A percentile compares a stretch with the other conserved stretches of the same genome.
These are phyloP conservation scores for Lagenidium giganteum DNA, from an alignment of 352 stramenopile species.

Conservation along the genomic window DNA sequence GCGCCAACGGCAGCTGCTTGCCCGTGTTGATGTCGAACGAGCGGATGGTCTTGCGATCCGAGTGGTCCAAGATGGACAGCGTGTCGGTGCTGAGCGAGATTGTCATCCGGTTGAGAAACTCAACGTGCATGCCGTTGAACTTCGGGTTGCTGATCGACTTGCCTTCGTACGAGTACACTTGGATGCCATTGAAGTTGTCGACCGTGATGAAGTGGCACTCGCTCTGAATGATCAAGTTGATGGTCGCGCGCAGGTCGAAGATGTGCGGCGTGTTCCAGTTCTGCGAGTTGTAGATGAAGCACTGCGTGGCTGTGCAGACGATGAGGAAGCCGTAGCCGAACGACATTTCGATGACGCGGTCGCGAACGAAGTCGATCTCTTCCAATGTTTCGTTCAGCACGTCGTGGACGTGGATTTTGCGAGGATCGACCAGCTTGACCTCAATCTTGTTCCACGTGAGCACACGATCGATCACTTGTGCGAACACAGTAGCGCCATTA, in stretches of 20 bases:
- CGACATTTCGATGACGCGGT: slow-evolving; percentile 91
- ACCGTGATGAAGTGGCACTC: slow-evolving; percentile 88
- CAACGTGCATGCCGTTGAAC: slow-evolving; percentile 82
- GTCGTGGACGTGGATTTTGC: slow-evolving; percentile 89
- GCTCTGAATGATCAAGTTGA: slow-evolving; percentile 86
- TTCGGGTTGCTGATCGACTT: slow-evolving; percentile 82
- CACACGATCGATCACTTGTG: slow-evolving; percentile 81
- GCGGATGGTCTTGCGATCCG: slow-evolving; percentile 85
- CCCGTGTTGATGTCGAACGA: slow-evolving; percentile 88
- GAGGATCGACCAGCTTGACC: slow-evolving; percentile 71
- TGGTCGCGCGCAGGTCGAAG: slow-evolving; percentile 84
- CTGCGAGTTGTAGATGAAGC: slow-evolving; percentile 89
- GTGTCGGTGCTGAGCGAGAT: slow-evolving; percentile 86
- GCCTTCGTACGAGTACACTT: slow-evolving; percentile 92
- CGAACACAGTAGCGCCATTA: slow-evolving; percentile 86
- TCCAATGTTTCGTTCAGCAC: slow-evolving; percentile 88
- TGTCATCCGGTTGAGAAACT: slow-evolving; percentile 83
- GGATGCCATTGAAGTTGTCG: slow-evolving; percentile 85
- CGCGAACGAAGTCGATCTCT: slow-evolving; percentile 87
- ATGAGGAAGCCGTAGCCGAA: slow-evolving; percentile 90
- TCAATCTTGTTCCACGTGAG: slow-evolving; percentile 90
- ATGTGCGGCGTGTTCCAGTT: slow-evolving; percentile 94
- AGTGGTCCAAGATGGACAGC: slow-evolving; percentile 86
- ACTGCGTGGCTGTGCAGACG: slow-evolving; percentile 89
- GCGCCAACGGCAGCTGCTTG: slow-evolving; percentile 56